Evolutionary conservation across 202 grass and related monocot species (phyloP).

Genomic region (Tripidium arundinaceum): DNA sequence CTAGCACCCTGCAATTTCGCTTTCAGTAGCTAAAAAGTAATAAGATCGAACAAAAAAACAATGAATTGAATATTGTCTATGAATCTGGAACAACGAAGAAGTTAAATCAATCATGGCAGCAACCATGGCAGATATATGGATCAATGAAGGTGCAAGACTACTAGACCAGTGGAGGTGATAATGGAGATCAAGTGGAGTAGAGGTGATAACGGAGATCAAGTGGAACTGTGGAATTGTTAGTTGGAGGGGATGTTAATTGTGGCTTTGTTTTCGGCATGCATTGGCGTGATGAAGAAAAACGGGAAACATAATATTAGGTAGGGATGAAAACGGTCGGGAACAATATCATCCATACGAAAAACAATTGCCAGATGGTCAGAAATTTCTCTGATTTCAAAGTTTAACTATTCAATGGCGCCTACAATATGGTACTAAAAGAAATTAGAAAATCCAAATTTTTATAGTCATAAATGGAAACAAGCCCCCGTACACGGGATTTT

Average conservation of each 20-base stretch:
- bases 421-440: neutral
- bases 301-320: neutral
- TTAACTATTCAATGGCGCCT: neutral
- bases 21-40: conserved; percentile 9
- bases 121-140: neutral
- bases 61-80: neutral
- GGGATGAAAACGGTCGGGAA: neutral
- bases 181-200: too few relatives aligned
- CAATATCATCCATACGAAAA: neutral
- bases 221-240: neutral
- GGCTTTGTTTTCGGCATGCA: neutral
- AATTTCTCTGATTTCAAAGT: neutral
- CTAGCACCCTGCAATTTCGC: conserved; percentile 66
- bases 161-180: neutral
- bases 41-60: too few relatives aligned
- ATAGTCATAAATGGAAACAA: neutral
- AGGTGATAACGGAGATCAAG: neutral
- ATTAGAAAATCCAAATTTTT: neutral
- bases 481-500: neutral
- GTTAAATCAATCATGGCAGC: neutral
- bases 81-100: neutral
- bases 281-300: neutral
- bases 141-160: neutral
- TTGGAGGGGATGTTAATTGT: neutral
- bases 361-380: neutral